A percentile compares a stretch with the other conserved stretches of the same genome.
These are phyloP conservation scores for Hanseniaspora thailandica DNA, from an alignment of 805 yeast species.

Conservation along the genomic window DNA sequence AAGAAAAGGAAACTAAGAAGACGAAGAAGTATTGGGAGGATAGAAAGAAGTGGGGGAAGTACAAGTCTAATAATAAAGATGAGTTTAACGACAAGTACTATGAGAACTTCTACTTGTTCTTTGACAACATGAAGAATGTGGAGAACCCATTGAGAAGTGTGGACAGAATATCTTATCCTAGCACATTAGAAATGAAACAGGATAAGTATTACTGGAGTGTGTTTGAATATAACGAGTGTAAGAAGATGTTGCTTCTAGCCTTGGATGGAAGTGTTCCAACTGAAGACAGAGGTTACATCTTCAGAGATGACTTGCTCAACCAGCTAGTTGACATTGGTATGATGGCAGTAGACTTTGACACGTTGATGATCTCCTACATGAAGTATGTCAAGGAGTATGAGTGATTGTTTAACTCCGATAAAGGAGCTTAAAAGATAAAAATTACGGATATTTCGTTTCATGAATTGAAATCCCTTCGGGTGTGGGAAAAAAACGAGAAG, in stretches of 20 bases:
- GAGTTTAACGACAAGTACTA: not conserved
- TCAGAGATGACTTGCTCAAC: not conserved
- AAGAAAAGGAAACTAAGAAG: not conserved
- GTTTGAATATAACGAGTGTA: slow-evolving; percentile 1
- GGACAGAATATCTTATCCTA: slow-evolving; percentile 11
- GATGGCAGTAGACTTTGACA: not conserved
- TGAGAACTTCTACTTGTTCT: slow-evolving; percentile 4
- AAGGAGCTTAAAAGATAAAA: not conserved
- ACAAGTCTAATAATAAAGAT: not conserved
- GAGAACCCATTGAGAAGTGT: slow-evolving; percentile 6
- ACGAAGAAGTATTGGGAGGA: slow-evolving; percentile 10
- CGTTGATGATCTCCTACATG: not conserved
- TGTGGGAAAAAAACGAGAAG: no score
- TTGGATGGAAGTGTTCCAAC: not conserved
- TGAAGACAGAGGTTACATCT: not conserved
- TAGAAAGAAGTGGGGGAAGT: not conserved
- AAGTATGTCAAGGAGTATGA: not conserved
- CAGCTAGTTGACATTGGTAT: not conserved
- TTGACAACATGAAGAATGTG: slow-evolving; percentile 13
- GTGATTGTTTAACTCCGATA: not conserved
- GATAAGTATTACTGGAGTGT: not conserved
- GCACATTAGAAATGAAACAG: slow-evolving; percentile 4
- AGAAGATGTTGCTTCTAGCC: slow-evolving; percentile 2
- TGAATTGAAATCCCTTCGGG: no score
- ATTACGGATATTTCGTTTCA: not conserved